Evolutionary conservation across 805 yeast species (phyloP).

Genomic region (Metschnikowia hibisci): DNA sequence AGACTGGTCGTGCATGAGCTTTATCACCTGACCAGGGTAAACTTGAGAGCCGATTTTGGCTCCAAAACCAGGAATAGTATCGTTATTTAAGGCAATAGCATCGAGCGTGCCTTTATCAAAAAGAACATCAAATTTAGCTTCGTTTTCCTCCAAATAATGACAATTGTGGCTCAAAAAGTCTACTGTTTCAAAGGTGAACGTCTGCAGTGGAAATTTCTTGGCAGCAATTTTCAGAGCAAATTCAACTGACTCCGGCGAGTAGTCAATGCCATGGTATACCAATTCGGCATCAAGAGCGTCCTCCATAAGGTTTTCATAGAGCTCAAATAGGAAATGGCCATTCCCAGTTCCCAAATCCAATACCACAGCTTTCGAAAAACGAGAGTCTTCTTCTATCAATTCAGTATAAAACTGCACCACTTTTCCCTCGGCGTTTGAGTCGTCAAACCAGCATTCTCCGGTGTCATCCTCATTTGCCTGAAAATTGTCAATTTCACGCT

Average conservation of each 20-base stretch:
- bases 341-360: conserved; percentile 95
- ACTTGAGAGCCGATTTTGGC: conserved; percentile 49
- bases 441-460: conserved; percentile 97
- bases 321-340: conserved; percentile 78
- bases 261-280: conserved; percentile 67
- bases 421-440: conserved; percentile 85
- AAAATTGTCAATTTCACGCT: conserved; percentile 68
- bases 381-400: conserved; percentile 16
- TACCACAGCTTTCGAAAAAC: conserved; percentile 32
- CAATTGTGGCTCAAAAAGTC: conserved; percentile 55
- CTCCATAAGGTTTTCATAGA: conserved; percentile 60
- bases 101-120: conserved; percentile 95
- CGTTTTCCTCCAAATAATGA: conserved; percentile 33
- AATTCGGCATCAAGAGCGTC: conserved; percentile 35
- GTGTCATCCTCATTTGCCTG: conserved; percentile 72
- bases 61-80: conserved; percentile 38
- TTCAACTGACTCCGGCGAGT: conserved; percentile 72
- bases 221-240: conserved; percentile 64
- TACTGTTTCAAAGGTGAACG: conserved; percentile 56
- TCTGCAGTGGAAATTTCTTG: conserved; percentile 27
- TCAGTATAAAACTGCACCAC: conserved; percentile 70
- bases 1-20: conserved; percentile 53
- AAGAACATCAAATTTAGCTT: conserved; percentile 61
- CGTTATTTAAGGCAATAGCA: conserved; percentile 86
- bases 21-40: conserved; percentile 59